Evolutionary conservation across 192 early-diverging fungal species (phyloP).

Genomic region (Mortierella hygrophila): DNA sequence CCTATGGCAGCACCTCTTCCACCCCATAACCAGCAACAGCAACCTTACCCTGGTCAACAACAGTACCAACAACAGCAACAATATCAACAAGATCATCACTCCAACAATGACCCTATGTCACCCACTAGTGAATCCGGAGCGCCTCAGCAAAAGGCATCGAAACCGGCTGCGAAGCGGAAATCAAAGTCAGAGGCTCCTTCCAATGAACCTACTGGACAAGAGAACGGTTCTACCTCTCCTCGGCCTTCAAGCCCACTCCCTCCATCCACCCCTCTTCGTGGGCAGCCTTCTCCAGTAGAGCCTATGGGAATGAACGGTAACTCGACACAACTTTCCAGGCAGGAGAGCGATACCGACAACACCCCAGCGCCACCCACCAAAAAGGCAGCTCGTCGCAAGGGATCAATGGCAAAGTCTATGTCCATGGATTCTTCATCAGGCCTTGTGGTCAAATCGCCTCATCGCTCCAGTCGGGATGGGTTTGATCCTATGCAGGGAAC

Average conservation of each 20-base stretch:
- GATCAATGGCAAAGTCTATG: constrained; percentile 17
- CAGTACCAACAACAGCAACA: constrained; percentile 12
- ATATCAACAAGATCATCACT: not conserved
- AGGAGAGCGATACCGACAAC: constrained; percentile 22
- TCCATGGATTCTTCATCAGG: constrained; percentile 27
- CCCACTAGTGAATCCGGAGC: not conserved
- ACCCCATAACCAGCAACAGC: constrained; percentile 11
- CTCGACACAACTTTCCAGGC: constrained; percentile 9
- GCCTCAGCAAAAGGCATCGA: not conserved
- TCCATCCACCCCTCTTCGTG: not conserved
- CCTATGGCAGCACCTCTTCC: constrained; percentile 18
- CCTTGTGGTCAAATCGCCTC: constrained; percentile 25
- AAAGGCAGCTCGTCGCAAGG: constrained; percentile 25
- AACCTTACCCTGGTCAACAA: constrained; percentile 15
- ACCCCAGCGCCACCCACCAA: not conserved
- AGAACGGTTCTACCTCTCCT: constrained; percentile 9
- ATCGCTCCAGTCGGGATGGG: constrained; percentile 22
- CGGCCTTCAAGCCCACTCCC: constrained; percentile 22
- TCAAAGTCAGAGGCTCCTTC: constrained; percentile 18
- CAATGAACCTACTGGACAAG: not conserved
- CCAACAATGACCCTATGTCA: not conserved
- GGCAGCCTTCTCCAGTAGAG: not conserved
- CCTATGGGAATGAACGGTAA: not conserved
- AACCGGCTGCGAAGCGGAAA: constrained; percentile 25
- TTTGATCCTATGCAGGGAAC: constrained; percentile 18